A percentile compares a stretch with the other conserved stretches of the same genome.
Evolutionary conservation across 2,329 filamentous ascomycete species (phyloP).

Genomic region (Botryosphaeria agaves): DNA sequence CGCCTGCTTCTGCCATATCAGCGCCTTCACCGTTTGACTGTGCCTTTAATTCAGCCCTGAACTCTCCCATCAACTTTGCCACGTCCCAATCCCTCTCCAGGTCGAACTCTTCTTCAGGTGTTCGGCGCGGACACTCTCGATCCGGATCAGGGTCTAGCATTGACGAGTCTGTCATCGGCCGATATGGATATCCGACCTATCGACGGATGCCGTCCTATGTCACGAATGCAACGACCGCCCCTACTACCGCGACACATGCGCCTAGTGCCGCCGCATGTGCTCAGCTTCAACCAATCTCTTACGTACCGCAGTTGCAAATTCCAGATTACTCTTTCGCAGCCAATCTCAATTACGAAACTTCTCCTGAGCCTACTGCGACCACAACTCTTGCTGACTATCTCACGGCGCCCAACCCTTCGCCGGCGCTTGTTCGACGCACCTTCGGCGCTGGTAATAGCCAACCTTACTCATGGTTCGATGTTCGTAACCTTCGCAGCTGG

Average conservation of each 20-base stretch:
- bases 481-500: slow-evolving; percentile 77
- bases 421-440: slow-evolving; percentile 63
- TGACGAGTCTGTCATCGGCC: slow-evolving; percentile 40
- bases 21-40: slow-evolving; percentile 7
- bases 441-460: slow-evolving; percentile 51
- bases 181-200: slow-evolving; percentile 73
- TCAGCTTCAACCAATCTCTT: slow-evolving; percentile 4
- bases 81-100: slow-evolving; percentile 6
- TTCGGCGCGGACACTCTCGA: slow-evolving; percentile 13
- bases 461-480: slow-evolving; percentile 95
- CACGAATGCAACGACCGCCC: slow-evolving; percentile 20
- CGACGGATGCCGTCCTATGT: slow-evolving; percentile 49
- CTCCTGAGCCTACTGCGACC: slow-evolving; percentile 20
- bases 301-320: background rate
- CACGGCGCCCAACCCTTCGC: slow-evolving; percentile 61
- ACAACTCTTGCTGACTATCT: slow-evolving; percentile 68
- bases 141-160: slow-evolving; percentile 14
- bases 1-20: slow-evolving; percentile 5
- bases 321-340: slow-evolving; percentile 22
- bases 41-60: slow-evolving; percentile 29
- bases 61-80: slow-evolving; percentile 45
- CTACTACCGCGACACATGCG: slow-evolving; percentile 22
- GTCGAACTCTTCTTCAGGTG: slow-evolving; percentile 11
- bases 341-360: slow-evolving; percentile 20
- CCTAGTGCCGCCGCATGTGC: slow-evolving; percentile 13